Evolutionary conservation across 805 yeast species (phyloP), one percentile per base, ranked within the genome.

Genomic region (Barnettozyma sp.): DNA sequence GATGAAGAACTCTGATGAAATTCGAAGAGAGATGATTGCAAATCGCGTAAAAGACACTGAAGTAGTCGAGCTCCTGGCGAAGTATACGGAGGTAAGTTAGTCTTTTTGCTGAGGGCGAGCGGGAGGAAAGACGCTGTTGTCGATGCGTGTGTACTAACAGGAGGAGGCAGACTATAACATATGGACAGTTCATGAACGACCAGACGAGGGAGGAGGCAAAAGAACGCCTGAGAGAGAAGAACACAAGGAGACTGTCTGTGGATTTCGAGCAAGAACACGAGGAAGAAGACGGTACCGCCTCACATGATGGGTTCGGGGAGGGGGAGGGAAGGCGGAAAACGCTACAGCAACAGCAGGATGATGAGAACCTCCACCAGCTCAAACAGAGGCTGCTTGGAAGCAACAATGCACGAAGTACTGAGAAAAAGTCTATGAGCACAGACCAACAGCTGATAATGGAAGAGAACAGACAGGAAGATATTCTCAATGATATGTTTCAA

Each of bases 401-500:
- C 4, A 33, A 32, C 0, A 32, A 55, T 54, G 34, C 38, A 13
- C 28, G 24, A 22, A 39, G 33, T 8, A 20, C 26, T 4, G 38
- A 22, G 7, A 38, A 30, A 2, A 17, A 26, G 11, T 38, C 55
- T 2, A 23, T 27, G 8, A 34, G 50, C 3, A 46, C 58, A 19
- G 68, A 63, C 24, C 59, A 56, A 22, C 60, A 62, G 39, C 43
- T 64, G 21, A 51, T 55, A 29, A 50, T 52, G 13, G 64, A 64
- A 35, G 66, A 64, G 38, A 50, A 55, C 18, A 39, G 56, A 21
- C 71, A 65, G 42, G 58, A 56, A 33, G 58, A 59, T 23, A 44
- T 65, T 12, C 41, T 65, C 3, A 50, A 58, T 19, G 65, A 62
- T 38, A 63, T 65, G 65, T 49, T 57, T 2, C 60, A 56, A 26